Evolutionary conservation across 2,329 filamentous ascomycete genomes (phyloP).

Genomic region (Fusarium vanettenii): DNA sequence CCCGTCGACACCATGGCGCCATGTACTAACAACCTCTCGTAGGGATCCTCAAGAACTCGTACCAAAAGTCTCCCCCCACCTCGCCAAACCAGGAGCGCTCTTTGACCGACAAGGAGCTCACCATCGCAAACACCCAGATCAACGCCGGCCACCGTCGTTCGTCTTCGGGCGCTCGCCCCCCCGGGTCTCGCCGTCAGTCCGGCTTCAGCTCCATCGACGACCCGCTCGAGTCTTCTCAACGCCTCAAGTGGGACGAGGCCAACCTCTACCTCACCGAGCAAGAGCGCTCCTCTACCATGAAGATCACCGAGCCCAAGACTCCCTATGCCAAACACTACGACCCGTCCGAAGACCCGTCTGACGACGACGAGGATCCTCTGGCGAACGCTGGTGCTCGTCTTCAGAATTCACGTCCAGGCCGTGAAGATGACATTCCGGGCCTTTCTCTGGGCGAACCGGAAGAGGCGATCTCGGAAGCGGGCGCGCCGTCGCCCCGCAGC

Average conservation of each 20-base stretch:
- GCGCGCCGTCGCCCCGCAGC: constrained; percentile 48
- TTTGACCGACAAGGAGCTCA: constrained; percentile 84
- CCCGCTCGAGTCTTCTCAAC: constrained; percentile 68
- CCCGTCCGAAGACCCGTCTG: constrained; percentile 85
- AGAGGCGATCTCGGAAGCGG: constrained; percentile 70
- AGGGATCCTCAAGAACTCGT: constrained; percentile 97
- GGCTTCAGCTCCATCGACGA: constrained; percentile 56
- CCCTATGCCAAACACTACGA: constrained; percentile 95
- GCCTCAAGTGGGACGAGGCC: constrained; percentile 98
- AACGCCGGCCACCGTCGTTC: constrained; percentile 93
- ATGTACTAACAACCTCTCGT: constrained; percentile 1
- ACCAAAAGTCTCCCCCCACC: constrained; percentile 68
- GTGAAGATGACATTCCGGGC: constrained; percentile 85
- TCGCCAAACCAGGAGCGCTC: constrained; percentile 58
- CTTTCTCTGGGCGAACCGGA: constrained; percentile 94
- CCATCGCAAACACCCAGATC: constrained; percentile 91
- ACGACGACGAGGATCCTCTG: constrained; percentile 70
- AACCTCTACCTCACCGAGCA: constrained; percentile 98
- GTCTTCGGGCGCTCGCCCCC: constrained; percentile 72
- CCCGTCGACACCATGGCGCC: neutral
- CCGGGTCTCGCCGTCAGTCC: constrained; percentile 79
- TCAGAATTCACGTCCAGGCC: constrained; percentile 53
- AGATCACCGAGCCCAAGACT: constrained; percentile 98
- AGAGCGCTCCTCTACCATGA: constrained; percentile 95
- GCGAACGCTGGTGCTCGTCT: constrained; percentile 44